Evolutionary conservation across 805 yeast species (phyloP).

Genomic region (Candida wancherniae): DNA sequence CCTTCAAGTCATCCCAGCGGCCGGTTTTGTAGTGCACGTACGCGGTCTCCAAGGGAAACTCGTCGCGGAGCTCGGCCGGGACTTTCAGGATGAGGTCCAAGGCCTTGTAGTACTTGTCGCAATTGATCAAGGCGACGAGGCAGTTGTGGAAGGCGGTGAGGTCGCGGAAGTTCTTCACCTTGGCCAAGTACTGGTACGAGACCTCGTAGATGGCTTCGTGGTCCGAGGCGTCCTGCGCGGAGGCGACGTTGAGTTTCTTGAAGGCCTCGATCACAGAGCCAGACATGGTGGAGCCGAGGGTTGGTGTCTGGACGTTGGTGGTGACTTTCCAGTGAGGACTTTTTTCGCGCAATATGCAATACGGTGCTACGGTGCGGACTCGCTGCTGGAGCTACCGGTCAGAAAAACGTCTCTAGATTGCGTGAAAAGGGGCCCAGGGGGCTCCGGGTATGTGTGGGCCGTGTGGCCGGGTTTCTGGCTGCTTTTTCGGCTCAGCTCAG

Average conservation of each 20-base stretch:
- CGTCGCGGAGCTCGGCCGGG: conserved; percentile 30
- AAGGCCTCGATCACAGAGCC: conserved; percentile 39
- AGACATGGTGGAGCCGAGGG: too few relatives aligned
- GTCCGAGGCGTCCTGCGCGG: conserved; percentile 21
- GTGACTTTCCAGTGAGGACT: too few relatives aligned
- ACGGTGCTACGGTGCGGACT: too few relatives aligned
- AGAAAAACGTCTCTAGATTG: too few relatives aligned
- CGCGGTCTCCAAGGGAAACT: conserved; percentile 47
- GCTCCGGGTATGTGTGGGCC: too few relatives aligned
- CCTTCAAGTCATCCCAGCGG: conserved; percentile 25
- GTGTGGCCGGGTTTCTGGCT: too few relatives aligned
- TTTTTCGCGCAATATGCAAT: too few relatives aligned
- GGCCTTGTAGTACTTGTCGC: conserved; percentile 53
- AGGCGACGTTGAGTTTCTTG: conserved; percentile 32
- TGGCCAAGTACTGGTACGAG: conserved; percentile 38
- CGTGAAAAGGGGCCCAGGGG: too few relatives aligned
- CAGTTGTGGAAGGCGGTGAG: conserved; percentile 36
- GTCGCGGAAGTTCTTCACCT: conserved; percentile 34
- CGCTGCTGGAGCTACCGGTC: too few relatives aligned
- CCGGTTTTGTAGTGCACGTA: conserved; percentile 60
- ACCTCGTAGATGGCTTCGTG: conserved; percentile 36
- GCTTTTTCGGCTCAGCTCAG: too few relatives aligned
- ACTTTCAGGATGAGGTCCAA: conserved; percentile 36
- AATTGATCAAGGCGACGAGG: conserved; percentile 54
- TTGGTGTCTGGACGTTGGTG: too few relatives aligned